Conservation (phyloP, 2,329 filamentous ascomycete genomes). For the Hyphodiscus sp. region DNA sequence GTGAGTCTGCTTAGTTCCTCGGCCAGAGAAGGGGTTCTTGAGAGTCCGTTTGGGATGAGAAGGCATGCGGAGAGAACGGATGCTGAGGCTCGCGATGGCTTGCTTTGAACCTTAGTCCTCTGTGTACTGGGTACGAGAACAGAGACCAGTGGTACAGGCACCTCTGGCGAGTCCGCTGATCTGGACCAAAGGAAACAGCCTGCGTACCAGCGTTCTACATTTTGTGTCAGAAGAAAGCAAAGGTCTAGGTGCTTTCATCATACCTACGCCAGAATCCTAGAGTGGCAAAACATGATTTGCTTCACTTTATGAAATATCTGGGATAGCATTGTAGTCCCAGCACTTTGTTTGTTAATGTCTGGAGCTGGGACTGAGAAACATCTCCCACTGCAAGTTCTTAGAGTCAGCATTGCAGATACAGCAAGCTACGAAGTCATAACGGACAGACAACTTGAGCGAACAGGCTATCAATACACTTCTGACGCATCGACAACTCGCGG, state of each 20-base stretch:
- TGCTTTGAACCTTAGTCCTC: background rate
- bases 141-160: background rate
- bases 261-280: conserved; percentile 27
- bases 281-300: conserved; percentile 28
- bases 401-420: background rate
- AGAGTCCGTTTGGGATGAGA: background rate
- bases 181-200: conserved; percentile 24
- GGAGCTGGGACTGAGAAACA: conserved; percentile 4
- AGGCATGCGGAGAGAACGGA: background rate
- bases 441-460: too few species aligned
- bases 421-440: background rate
- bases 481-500: too few species aligned
- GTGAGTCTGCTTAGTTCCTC: background rate
- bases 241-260: background rate
- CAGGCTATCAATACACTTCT: too few species aligned
- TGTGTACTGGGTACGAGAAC: background rate
- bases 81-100: background rate
- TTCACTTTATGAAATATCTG: conserved; percentile 23
- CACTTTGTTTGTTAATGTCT: conserved; percentile 16
- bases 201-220: conserved; percentile 23
- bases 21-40: background rate
- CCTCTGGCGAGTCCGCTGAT: background rate
- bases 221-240: background rate
- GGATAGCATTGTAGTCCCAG: conserved; percentile 22
- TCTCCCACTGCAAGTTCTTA: conserved; percentile 7